Percentiles rank a stretch among this genome's conserved stretches.
These are phyloP conservation scores for Lobosporangium transversale DNA, from an alignment of 192 early-diverging fungal species.

Conservation along the genomic window DNA sequence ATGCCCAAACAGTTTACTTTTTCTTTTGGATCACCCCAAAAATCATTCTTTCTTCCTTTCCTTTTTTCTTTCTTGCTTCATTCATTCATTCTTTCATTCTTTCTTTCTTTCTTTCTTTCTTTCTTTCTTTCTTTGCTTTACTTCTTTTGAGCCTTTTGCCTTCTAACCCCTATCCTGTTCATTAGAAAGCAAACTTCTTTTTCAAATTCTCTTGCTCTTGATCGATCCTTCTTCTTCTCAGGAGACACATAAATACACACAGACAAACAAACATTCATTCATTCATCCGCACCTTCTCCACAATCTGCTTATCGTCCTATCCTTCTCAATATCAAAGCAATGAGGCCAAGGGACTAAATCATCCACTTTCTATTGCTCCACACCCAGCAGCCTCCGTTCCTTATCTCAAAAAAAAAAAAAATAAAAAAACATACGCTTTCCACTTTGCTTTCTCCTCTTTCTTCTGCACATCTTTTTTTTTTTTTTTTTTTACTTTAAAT, in stretches of 20 bases:
- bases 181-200: too few species aligned
- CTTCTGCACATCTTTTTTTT: not conserved
- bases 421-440: too few species aligned
- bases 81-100: not conserved
- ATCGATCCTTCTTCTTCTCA: too few species aligned
- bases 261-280: not conserved
- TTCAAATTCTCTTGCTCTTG: too few species aligned
- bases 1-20: too few species aligned
- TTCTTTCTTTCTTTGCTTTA: too few species aligned
- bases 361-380: not conserved
- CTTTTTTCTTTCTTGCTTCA: not conserved
- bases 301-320: not conserved
- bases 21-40: too few species aligned
- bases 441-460: not conserved
- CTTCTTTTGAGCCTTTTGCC: too few species aligned
- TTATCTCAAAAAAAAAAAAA: too few species aligned
- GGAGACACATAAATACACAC: too few species aligned
- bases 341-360: not conserved
- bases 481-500: not conserved
- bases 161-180: too few species aligned
- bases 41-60: not conserved
- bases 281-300: constrained; percentile 5
- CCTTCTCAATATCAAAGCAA: constrained; percentile 6
- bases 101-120: not conserved
- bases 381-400: not conserved